A percentile compares a stretch with the other conserved stretches of the same genome.
phyloP scores from a whole-genome alignment of 805 yeast genomes.

The Lipomyces starkeyi region DNA sequence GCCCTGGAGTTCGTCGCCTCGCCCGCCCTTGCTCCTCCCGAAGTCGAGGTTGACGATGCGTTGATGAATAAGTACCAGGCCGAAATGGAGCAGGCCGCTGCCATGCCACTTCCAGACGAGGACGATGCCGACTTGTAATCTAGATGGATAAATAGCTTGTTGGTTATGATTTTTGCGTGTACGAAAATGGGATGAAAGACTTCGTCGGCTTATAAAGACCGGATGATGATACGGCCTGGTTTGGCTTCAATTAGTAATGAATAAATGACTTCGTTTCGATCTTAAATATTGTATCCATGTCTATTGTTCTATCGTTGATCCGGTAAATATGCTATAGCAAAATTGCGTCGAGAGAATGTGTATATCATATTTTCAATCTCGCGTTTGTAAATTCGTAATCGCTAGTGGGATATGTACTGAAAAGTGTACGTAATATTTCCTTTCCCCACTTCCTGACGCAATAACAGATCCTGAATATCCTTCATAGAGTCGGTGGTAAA shows the following conservation, averaged over 20 bases:
- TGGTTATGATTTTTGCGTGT: conserved; percentile 1
- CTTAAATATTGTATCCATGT: neutral
- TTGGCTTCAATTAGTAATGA: conserved; percentile 1
- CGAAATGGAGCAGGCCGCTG: conserved; percentile 99
- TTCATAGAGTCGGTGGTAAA: conserved; percentile 65
- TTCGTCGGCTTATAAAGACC: neutral
- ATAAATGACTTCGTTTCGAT: conserved; percentile 3
- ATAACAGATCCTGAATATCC: conserved; percentile 74
- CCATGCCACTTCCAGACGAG: conserved; percentile 99
- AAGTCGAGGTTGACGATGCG: conserved; percentile 94
- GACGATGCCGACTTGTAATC: conserved; percentile 96
- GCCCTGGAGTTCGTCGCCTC: conserved; percentile 98
- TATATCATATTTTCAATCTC: neutral
- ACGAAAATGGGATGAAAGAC: neutral
- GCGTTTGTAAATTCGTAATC: neutral
- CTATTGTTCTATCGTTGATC: neutral
- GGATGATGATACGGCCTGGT: neutral
- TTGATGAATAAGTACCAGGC: conserved; percentile 98
- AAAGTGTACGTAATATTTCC: conserved; percentile 83
- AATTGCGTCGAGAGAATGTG: neutral
- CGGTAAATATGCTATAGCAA: neutral
- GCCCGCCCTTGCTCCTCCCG: conserved; percentile 99
- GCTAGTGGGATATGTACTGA: conserved; percentile 85
- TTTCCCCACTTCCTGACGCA: conserved; percentile 72
- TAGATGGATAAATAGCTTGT: neutral